Conservation (phyloP, 257 asterid genomes). For the Forsythia suspensa region DNA sequence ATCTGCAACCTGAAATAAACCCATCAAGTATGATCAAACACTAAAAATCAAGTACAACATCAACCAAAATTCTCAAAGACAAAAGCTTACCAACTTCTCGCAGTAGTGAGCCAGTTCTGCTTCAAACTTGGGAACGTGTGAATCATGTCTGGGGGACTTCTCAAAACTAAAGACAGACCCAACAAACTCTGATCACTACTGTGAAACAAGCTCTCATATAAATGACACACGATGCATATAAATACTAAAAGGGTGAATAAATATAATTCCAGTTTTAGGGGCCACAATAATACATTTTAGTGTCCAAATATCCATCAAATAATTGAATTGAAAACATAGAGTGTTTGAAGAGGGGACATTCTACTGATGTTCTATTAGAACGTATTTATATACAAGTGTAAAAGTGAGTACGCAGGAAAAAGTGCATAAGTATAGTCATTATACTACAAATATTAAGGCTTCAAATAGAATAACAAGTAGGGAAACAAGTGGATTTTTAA, state of each 20-base stretch:
- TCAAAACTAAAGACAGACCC: conserved; percentile 68
- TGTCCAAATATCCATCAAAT: background rate
- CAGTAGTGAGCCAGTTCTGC: conserved; percentile 93
- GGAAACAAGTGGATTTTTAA: too few relatives aligned
- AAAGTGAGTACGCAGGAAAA: background rate
- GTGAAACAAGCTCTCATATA: conserved; percentile 2
- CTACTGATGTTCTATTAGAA: background rate
- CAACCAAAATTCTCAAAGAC: conserved; percentile 3
- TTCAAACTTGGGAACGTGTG: conserved; percentile 83
- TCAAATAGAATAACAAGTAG: background rate
- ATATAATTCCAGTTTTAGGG: background rate
- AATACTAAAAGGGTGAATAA: background rate
- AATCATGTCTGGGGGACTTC: conserved; percentile 86
- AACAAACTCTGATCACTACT: conserved; percentile 25
- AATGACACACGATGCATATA: background rate
- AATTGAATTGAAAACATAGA: background rate
- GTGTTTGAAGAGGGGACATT: background rate
- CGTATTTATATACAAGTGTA: background rate
- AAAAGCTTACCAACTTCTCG: conserved; percentile 77
- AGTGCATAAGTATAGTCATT: background rate
- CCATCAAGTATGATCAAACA: background rate
- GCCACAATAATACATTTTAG: background rate
- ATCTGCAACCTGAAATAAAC: conserved; percentile 71
- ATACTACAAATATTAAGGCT: background rate
- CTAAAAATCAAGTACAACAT: conserved; percentile 5